These are phyloP conservation scores for Pharnaceum exiguum DNA, from an alignment of 148 eudicot genomes.

Conservation along the genomic window DNA sequence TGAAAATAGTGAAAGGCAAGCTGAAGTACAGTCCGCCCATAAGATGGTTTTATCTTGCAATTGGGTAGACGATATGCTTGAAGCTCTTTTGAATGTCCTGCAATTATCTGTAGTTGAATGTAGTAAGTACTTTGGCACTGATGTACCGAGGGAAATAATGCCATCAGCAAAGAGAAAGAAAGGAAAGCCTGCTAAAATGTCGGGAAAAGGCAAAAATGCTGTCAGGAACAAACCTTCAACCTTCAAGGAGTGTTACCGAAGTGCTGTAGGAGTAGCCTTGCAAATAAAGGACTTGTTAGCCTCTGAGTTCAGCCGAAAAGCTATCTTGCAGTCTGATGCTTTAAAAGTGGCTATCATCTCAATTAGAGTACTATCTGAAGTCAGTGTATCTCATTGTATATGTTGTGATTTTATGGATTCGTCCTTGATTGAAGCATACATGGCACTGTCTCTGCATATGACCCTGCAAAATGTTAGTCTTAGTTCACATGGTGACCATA, in stretches of 20 bases:
- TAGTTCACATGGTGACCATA: slow-evolving; percentile 19
- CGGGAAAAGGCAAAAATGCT: slow-evolving; percentile 29
- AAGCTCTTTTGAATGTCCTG: slow-evolving; percentile 38
- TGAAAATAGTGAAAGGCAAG: slow-evolving; percentile 51
- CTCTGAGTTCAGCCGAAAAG: slow-evolving; percentile 46
- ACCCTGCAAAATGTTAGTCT: slow-evolving; percentile 42
- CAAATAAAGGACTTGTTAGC: slow-evolving; percentile 79
- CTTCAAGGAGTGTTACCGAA: slow-evolving; percentile 53
- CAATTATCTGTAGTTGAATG: slow-evolving; percentile 50
- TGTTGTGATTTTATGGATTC: slow-evolving; percentile 58
- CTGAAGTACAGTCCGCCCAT: slow-evolving; percentile 75
- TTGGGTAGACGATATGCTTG: slow-evolving; percentile 69
- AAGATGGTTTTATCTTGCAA: slow-evolving; percentile 67
- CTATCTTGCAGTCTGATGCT: slow-evolving; percentile 46
- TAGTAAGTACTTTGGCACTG: slow-evolving; percentile 40
- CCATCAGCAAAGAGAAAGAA: slow-evolving; percentile 46
- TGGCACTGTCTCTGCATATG: slow-evolving; percentile 59
- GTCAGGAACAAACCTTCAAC: slow-evolving; percentile 29
- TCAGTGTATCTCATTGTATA: slow-evolving; percentile 53
- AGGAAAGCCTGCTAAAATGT: slow-evolving; percentile 24
- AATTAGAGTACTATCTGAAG: slow-evolving; percentile 70
- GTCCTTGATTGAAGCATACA: slow-evolving; percentile 53
- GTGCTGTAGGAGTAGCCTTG: slow-evolving; percentile 77
- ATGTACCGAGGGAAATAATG: slow-evolving; percentile 31
- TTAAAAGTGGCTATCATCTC: slow-evolving; percentile 41